phyloP scores from a whole-genome alignment of 768 basidiomycete species.

The Leccinum variicolor region DNA sequence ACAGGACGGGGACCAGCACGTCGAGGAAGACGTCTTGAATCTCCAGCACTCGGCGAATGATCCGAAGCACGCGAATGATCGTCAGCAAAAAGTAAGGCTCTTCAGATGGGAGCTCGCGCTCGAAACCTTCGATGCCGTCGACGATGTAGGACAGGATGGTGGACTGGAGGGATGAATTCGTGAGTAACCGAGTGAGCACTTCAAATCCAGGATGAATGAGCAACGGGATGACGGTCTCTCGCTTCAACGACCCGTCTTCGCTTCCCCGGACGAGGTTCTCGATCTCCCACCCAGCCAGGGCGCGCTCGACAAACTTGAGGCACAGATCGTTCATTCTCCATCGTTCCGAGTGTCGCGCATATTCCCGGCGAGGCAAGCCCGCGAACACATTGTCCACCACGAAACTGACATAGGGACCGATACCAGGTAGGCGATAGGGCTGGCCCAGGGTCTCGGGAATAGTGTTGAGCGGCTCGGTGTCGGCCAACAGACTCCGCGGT shows the following conservation, averaged over 20 bases:
- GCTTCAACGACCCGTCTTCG: constrained; percentile 51
- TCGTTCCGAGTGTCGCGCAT: constrained; percentile 66
- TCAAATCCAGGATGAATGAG: constrained; percentile 86
- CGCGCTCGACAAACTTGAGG: constrained; percentile 78
- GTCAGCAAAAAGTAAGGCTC: constrained; percentile 71
- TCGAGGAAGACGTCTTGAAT: constrained; percentile 90
- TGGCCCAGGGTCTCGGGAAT: constrained; percentile 80
- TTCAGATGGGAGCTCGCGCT: constrained; percentile 64
- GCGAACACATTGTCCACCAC: constrained; percentile 88
- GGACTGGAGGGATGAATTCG: constrained; percentile 66
- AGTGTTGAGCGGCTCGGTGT: constrained; percentile 63
- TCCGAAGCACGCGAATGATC: constrained; percentile 77
- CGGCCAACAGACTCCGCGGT: constrained; percentile 53
- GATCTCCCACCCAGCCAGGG: constrained; percentile 77
- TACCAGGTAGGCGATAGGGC: constrained; percentile 78
- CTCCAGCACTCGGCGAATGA: constrained; percentile 77
- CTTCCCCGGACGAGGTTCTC: constrained; percentile 60
- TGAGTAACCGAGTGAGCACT: constrained; percentile 75
- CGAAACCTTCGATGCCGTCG: constrained; percentile 75
- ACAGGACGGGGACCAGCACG: constrained; percentile 73
- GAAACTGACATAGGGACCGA: constrained; percentile 78
- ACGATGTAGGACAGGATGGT: constrained; percentile 77
- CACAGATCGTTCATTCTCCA: constrained; percentile 88
- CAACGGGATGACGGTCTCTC: constrained; percentile 52
- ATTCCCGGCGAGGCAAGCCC: constrained; percentile 72